phyloP scores from a whole-genome alignment of 495 filamentous ascomycete genomes.

The Neurospora sp. region DNA sequence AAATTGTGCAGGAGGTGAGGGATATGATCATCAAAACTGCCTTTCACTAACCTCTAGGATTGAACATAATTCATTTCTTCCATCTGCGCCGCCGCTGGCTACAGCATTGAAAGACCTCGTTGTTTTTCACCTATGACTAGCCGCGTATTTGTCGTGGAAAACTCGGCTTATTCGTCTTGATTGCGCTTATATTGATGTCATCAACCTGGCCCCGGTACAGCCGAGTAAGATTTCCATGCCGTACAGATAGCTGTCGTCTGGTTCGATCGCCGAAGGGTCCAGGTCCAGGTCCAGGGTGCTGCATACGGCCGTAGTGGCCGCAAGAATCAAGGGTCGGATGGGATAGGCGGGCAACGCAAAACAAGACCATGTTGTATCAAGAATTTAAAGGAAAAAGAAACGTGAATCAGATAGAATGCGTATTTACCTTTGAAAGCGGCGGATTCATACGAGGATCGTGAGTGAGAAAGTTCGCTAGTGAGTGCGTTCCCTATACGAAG shows the following conservation, averaged over 20 bases:
- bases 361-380: not conserved
- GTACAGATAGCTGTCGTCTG: not conserved
- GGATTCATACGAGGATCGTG: conserved; percentile 37
- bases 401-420: not conserved
- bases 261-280: conserved; percentile 1
- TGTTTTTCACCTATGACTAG: not conserved
- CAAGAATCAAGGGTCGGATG: not conserved
- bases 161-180: conserved; percentile 11
- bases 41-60: not conserved
- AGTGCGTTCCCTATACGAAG: conserved; percentile 13
- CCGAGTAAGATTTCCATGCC: conserved; percentile 3
- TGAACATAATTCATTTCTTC: not conserved
- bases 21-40: not conserved
- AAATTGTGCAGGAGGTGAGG: not conserved
- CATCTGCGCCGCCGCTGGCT: not conserved
- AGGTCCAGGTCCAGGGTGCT: not conserved
- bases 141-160: not conserved
- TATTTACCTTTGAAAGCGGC: conserved; percentile 38
- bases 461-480: conserved; percentile 9
- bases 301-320: not conserved
- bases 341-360: conserved; percentile 2
- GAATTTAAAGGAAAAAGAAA: not conserved
- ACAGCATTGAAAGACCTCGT: not conserved
- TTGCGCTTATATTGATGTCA: conserved; percentile 22
- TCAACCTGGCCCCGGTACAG: conserved; percentile 14